phyloP scores from a whole-genome alignment of 2,329 filamentous ascomycete genomes.

The Colletotrichum cuscutae region DNA sequence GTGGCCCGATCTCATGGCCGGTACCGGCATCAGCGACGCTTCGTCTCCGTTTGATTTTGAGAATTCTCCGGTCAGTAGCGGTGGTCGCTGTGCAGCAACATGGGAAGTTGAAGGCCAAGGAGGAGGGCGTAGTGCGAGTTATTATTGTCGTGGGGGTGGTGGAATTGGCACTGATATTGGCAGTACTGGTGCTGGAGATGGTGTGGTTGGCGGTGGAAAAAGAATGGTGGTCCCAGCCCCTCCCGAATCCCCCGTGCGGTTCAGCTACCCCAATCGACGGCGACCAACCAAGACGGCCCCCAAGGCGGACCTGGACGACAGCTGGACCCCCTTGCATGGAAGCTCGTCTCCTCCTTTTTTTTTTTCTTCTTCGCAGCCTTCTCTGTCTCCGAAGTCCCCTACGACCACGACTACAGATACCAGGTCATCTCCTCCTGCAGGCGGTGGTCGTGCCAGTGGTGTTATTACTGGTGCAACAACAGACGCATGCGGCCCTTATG shows the following conservation, averaged over 20 bases:
- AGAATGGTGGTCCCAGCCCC: background rate
- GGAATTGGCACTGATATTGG: background rate
- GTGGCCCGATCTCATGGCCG: constrained; percentile 10
- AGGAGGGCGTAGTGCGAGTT: background rate
- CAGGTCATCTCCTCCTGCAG: background rate
- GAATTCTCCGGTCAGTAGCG: constrained; percentile 1
- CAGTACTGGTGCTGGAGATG: background rate
- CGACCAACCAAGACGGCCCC: constrained; percentile 27
- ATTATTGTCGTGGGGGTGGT: background rate
- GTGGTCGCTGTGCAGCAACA: background rate
- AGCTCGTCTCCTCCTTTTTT: background rate
- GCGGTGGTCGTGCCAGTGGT: background rate
- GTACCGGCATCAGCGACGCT: background rate
- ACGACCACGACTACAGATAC: background rate
- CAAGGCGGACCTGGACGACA: constrained; percentile 8
- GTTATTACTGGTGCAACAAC: background rate
- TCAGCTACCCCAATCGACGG: constrained; percentile 33
- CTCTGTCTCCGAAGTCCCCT: background rate
- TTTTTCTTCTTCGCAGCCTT: constrained; percentile 10
- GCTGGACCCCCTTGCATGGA: constrained; percentile 29
- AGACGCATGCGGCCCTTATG: background rate
- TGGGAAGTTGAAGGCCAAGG: background rate
- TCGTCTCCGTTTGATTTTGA: background rate
- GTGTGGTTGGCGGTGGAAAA: background rate
- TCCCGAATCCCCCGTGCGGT: constrained; percentile 29